Conservation (phyloP, 352 stramenopile species). For the Phytophthora constricta region DNA sequence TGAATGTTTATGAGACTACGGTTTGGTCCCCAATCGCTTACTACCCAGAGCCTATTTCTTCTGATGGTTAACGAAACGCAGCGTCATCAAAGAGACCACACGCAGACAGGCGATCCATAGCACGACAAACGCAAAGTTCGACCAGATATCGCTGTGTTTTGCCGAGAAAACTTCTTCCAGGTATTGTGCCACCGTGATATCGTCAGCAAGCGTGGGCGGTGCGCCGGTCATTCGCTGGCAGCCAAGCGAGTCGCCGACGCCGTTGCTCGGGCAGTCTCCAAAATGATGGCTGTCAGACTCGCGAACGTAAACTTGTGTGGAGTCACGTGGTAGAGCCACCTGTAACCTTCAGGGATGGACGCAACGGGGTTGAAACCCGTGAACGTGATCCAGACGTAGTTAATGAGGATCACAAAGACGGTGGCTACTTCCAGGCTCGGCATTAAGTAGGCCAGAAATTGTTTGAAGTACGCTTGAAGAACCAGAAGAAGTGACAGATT, state of each 20-base stretch:
- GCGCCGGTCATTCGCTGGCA: slow-evolving; percentile 29
- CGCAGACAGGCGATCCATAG: slow-evolving; percentile 30
- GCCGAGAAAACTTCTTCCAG: slow-evolving; percentile 36
- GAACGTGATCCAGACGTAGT: slow-evolving; percentile 42
- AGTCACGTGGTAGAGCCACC: slow-evolving; percentile 43
- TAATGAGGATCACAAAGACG: slow-evolving; percentile 36
- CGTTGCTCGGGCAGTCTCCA: slow-evolving; percentile 18
- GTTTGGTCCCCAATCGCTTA: too few species aligned
- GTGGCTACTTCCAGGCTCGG: slow-evolving; percentile 40
- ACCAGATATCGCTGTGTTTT: slow-evolving; percentile 30
- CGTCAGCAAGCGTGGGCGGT: slow-evolving; percentile 18
- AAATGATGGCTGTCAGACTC: slow-evolving; percentile 43
- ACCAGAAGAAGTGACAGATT: slow-evolving; percentile 46
- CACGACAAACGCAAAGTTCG: slow-evolving; percentile 26
- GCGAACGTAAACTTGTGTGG: slow-evolving; percentile 39
- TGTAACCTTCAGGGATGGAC: slow-evolving; percentile 37
- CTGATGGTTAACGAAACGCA: slow-evolving; percentile 41
- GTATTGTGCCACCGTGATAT: slow-evolving; percentile 34
- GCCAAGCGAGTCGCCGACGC: slow-evolving; percentile 13
- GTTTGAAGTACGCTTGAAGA: slow-evolving; percentile 53
- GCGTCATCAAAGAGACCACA: slow-evolving; percentile 23
- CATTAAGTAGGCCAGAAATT: slow-evolving; percentile 46
- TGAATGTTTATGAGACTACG: too few species aligned
- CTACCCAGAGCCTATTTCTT: slow-evolving; percentile 17
- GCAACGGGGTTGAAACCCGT: slow-evolving; percentile 40